Percentiles rank a stretch among this genome's conserved stretches.
Evolutionary conservation across 2,329 filamentous ascomycete genomes (phyloP).

Genomic region (Beauveria brongniartii): DNA sequence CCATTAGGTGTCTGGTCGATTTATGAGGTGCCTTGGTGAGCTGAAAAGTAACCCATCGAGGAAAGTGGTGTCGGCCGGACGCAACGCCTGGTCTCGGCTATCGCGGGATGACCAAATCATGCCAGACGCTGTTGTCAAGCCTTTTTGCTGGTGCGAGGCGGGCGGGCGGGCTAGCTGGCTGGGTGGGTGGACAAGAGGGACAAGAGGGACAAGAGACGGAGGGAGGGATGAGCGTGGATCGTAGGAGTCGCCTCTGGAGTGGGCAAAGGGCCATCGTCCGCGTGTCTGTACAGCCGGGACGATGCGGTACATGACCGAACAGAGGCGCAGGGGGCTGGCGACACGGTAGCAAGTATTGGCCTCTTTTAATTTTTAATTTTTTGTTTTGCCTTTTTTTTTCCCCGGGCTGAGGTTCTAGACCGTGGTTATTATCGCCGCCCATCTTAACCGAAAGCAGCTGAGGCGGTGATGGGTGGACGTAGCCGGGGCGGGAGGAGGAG

Average conservation of each 20-base stretch:
- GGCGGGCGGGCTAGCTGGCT: not conserved
- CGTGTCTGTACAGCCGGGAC: not conserved
- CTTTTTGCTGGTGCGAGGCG: not conserved
- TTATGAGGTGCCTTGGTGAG: not conserved
- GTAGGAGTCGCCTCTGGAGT: not conserved
- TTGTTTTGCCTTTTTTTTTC: not conserved
- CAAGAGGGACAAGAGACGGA: not conserved
- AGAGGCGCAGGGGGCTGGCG: constrained; percentile 1
- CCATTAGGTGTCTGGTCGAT: not conserved
- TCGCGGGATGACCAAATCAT: constrained; percentile 5
- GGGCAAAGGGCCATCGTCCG: not conserved
- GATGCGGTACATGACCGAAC: constrained; percentile 11
- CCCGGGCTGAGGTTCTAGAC: constrained; percentile 12
- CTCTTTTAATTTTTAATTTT: not conserved
- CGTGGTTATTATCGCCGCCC: constrained; percentile 7
- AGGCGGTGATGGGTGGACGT: not conserved
- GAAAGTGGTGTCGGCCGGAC: not conserved
- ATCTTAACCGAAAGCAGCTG: constrained; percentile 9
- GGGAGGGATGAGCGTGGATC: not conserved
- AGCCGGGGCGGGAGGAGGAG: not conserved
- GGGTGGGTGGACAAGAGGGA: not conserved
- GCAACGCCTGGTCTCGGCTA: constrained; percentile 7
- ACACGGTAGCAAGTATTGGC: not conserved
- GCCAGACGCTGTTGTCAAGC: not conserved
- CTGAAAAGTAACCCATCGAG: constrained; percentile 1